Evolutionary conservation across 139 green algal genomes (phyloP), one percentile per base, ranked within the genome.

Genomic region (Tetratostichococcus sp.): DNA sequence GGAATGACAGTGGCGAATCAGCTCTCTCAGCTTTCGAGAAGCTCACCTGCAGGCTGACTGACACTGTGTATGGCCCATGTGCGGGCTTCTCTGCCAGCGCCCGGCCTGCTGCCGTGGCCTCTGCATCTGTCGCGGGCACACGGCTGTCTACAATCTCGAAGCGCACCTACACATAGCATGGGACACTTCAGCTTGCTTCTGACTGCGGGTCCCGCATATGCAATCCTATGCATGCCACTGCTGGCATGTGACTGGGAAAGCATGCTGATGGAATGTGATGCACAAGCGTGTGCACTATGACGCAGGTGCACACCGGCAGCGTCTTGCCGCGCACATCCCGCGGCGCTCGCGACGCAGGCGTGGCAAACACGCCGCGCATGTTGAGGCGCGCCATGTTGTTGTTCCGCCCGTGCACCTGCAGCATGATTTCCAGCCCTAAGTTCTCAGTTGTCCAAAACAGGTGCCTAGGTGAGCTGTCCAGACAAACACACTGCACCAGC

Each of bases 281-380:
- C n/a, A n/a, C n/a, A n/a, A n/a, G n/a, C n/a, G n/a, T n/a, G n/a
- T n/a, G n/a, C n/a, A n/a, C n/a, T n/a, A n/a, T n/a, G n/a, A n/a
- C n/a, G 39, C 6, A 50, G 6, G 39, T 11, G 11, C 39, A 50
- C 39, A 50, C 77, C 58, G 86, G 77, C 78, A 98, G 76, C 26
- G 79, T 76, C 21, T 93, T 80, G 5, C 91, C 93, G 35, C 89
- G 85, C 50, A 97, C 83, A 78, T 98, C 94, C 19, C 89, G 78
- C 16, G 86, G 77, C 59, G 65, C 31, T 3, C 94, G 78, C 1
- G 71, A 80, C 28, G 71, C 73, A 14, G 80, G 72, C 0, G 84
- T 85, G 0, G 93, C 91, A 59, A 81, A 87, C 21, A 97, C 82
- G 66, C 94, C 93, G 73, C 89, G 77, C 72, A 86, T 90, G 77